Conservation (phyloP, 1,284 basidiomycete genomes). For the Stygiomarasmius scandens region DNA sequence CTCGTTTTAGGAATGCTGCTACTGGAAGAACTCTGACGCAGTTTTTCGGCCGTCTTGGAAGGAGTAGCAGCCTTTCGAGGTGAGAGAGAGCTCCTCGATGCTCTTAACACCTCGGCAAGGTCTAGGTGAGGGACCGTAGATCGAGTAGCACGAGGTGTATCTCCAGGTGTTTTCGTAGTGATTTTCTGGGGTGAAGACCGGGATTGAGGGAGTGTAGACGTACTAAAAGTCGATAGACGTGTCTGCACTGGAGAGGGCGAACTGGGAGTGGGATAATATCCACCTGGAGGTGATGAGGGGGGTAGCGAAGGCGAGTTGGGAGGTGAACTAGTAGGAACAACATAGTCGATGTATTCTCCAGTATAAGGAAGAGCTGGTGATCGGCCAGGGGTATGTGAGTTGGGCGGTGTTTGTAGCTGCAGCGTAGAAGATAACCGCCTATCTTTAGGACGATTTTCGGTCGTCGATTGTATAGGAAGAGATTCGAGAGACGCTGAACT, state of each 20-base stretch:
- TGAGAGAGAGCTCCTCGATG: background rate
- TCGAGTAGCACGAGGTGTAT: background rate
- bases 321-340: conserved; percentile 16
- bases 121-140: background rate
- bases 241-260: conserved; percentile 12
- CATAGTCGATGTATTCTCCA: conserved; percentile 20
- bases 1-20: background rate
- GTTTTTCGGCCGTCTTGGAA: background rate
- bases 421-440: conserved; percentile 8
- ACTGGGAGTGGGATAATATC: conserved; percentile 19
- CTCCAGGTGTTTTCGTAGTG: background rate
- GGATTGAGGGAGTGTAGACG: conserved; percentile 2
- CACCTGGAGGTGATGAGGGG: conserved; percentile 20
- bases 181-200: background rate
- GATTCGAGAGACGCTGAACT: background rate
- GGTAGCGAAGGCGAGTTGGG: conserved; percentile 21
- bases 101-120: background rate
- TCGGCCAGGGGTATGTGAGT: conserved; percentile 28
- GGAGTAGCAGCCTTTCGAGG: background rate
- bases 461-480: background rate
- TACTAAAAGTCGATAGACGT: conserved; percentile 16
- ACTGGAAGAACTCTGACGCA: background rate
- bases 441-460: background rate
- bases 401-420: conserved; percentile 47
- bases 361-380: conserved; percentile 19